phyloP scores from a whole-genome alignment of 495 filamentous ascomycete species.

The Xylaria intraflava region DNA sequence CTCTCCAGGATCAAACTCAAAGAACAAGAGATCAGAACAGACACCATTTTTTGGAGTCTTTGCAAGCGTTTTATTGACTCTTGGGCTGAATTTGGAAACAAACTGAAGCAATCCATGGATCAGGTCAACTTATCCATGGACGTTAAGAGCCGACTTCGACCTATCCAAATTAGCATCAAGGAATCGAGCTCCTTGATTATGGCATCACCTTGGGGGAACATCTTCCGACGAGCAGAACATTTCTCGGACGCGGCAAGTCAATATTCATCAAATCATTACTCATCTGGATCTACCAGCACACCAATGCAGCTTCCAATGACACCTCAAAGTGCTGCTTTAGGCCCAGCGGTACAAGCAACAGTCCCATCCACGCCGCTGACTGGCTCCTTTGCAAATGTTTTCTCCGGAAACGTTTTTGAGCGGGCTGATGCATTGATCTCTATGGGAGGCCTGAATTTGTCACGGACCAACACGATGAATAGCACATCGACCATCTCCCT shows the following conservation, averaged over 20 bases:
- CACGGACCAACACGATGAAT: conserved; percentile 40
- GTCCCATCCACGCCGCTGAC: conserved; percentile 73
- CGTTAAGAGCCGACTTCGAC: conserved; percentile 62
- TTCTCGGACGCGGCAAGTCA: conserved; percentile 22
- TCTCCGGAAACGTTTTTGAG: conserved; percentile 66
- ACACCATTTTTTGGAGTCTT: conserved; percentile 73
- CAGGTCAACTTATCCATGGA: conserved; percentile 58
- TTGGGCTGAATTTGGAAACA: conserved; percentile 65
- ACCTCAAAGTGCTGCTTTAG: conserved; percentile 77
- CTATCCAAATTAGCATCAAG: conserved; percentile 67
- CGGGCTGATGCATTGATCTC: conserved; percentile 64
- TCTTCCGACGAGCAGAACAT: conserved; percentile 26
- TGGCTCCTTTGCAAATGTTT: conserved; percentile 53
- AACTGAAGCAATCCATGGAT: conserved; percentile 59
- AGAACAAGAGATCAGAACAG: conserved; percentile 69
- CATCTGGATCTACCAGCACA: conserved; percentile 21
- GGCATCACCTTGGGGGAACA: conserved; percentile 66
- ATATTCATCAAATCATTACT: conserved; percentile 29
- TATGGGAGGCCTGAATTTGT: conserved; percentile 43
- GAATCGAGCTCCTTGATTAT: conserved; percentile 69
- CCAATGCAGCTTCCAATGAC: conserved; percentile 47
- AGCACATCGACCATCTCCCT: conserved; percentile 32
- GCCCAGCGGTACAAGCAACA: conserved; percentile 82
- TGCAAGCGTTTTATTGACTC: conserved; percentile 70
- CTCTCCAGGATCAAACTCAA: conserved; percentile 77